phyloP scores from a whole-genome alignment of 2,329 filamentous ascomycete genomes.

The Colletotrichum somersetense region DNA sequence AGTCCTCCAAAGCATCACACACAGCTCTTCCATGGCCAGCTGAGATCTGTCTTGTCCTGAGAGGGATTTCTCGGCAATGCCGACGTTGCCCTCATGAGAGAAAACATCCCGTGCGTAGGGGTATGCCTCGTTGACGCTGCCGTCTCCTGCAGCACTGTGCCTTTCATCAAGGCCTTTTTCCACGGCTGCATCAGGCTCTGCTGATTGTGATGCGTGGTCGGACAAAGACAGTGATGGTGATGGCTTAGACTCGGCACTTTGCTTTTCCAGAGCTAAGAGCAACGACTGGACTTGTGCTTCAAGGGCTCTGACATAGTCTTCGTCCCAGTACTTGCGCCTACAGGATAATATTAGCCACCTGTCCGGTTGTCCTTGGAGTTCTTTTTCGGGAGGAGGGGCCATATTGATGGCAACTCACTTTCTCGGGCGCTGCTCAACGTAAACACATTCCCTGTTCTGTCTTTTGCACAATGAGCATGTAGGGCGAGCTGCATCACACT shows the following conservation, averaged over 20 bases:
- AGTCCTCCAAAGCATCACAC: slow-evolving; percentile 42
- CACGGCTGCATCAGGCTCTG: slow-evolving; percentile 6
- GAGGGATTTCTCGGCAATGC: background rate
- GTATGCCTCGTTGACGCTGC: background rate
- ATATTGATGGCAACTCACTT: slow-evolving; percentile 19
- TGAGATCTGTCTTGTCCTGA: slow-evolving; percentile 34
- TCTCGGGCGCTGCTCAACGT: slow-evolving; percentile 33
- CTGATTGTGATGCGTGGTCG: slow-evolving; percentile 1
- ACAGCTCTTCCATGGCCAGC: slow-evolving; percentile 42
- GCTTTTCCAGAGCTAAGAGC: slow-evolving; percentile 39
- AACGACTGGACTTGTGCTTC: slow-evolving; percentile 41
- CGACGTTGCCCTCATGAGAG: background rate
- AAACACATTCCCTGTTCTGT: slow-evolving; percentile 40
- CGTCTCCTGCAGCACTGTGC: background rate
- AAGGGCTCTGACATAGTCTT: slow-evolving; percentile 43
- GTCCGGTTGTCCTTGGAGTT: background rate
- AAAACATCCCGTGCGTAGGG: background rate
- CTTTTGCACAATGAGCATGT: slow-evolving; percentile 40
- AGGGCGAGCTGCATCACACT: slow-evolving; percentile 42
- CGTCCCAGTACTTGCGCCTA: slow-evolving; percentile 43
- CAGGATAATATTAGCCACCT: slow-evolving; percentile 4
- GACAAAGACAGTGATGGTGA: slow-evolving; percentile 21
- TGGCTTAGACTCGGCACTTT: slow-evolving; percentile 19
- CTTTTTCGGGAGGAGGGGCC: too few relatives aligned
- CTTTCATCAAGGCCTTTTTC: background rate